Base-by-base conservation (phyloP, 371 early-diverging fungal genomes). In the Syncephalastrum contaminatum region DNA sequence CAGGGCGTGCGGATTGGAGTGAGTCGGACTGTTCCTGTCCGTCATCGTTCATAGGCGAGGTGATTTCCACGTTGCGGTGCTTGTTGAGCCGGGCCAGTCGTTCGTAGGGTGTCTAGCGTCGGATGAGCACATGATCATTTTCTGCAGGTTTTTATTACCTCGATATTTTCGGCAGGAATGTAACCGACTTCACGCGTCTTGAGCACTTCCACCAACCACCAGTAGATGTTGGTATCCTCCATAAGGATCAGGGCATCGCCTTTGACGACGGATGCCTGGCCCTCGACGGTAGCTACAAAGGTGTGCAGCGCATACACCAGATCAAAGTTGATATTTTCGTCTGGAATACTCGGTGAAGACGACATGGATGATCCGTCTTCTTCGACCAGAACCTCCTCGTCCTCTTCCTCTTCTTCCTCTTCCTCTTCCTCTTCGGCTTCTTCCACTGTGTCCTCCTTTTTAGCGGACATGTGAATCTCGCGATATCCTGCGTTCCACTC, bases 81-180 rank as follows among this genome's bases (percentile, higher is more conserved):
- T 86, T 88, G 72, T 97, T 96, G 48, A 97, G 75, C 45, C 96
- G 83, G 8, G 96, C 97, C 40, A 94, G 69, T 43, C 92, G 79
- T 54, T 96, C 96, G 58, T 83, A 87, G 7, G 94, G 93, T 15
- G 96, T 94, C 88, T 89, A 66, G 16, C 24, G 21, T 18, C 48
- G 25, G 19, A 54, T 40, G 12, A 43, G 27, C 19, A 21, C n/a
- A 61, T 18, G 39, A 20, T n/a, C 48, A 25, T 58, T 19, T 44
- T 24, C 25, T 27, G 25, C 22, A 36, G 18, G 3, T 46, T 8
- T 49, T 27, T 19, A 50, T 53, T 63, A 89, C 88, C 79, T 97
- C 97, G 51, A 97, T 88, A 63, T 93, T 96, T 65, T 96, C 96
- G 4, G 97, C 96, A 15, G 97, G 97, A 44, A 97, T 93, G 63